A percentile compares a stretch with the other conserved stretches of the same genome.
Evolutionary conservation across 805 yeast genomes (phyloP).

Genomic region (Candida xiaguanensis): DNA sequence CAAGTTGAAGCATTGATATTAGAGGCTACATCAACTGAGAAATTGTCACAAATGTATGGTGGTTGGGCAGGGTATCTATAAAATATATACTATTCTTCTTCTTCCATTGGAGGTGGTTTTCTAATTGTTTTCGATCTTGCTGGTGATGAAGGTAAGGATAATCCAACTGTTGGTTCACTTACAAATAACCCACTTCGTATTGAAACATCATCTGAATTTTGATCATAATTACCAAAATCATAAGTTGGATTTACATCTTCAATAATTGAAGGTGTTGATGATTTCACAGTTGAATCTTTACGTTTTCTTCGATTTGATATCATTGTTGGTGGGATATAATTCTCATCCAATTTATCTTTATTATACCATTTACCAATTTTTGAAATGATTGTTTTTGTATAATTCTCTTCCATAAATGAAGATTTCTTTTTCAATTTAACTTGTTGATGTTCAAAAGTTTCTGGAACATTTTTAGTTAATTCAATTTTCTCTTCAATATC

Average conservation of each 20-base stretch:
- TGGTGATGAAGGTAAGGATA: constrained; percentile 6
- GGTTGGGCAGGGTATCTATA: constrained; percentile 70
- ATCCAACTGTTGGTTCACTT: constrained; percentile 10
- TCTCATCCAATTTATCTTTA: constrained; percentile 31
- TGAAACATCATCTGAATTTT: constrained; percentile 3
- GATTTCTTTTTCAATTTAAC: constrained; percentile 18
- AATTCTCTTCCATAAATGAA: constrained; percentile 2
- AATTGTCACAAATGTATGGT: constrained; percentile 79
- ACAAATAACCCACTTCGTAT: constrained; percentile 7
- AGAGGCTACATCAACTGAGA: constrained; percentile 70
- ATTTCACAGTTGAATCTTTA: constrained; percentile 6
- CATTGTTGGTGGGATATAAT: constrained; percentile 60
- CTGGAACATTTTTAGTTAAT: constrained; percentile 1
- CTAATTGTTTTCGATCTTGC: constrained; percentile 2
- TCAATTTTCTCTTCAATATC: constrained; percentile 12
- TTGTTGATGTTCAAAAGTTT: constrained; percentile 22
- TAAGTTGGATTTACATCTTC: constrained; percentile 12
- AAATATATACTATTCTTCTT: background rate
- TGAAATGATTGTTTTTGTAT: constrained; percentile 10
- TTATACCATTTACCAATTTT: constrained; percentile 71
- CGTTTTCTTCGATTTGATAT: constrained; percentile 51
- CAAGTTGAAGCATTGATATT: constrained; percentile 88
- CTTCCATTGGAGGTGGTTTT: constrained; percentile 8
- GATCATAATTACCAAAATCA: constrained; percentile 16
- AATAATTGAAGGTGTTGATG: background rate